Evolutionary conservation across 306 rosid species (phyloP), one percentile per base, ranked within the genome.

Genomic region (Cucurbita argyrosperma): DNA sequence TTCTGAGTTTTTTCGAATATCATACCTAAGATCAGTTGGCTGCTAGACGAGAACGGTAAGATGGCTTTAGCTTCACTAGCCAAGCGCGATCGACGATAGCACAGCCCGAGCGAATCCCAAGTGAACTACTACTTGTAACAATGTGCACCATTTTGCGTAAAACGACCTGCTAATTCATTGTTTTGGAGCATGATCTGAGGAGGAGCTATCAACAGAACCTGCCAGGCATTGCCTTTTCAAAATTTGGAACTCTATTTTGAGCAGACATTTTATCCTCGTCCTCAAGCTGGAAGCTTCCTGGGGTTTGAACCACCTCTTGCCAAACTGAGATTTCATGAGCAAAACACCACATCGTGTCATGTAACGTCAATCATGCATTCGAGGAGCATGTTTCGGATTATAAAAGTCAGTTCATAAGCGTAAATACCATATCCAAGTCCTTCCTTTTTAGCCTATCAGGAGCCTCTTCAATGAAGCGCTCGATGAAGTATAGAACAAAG

Each of bases 281-380:
- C 99, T 94, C 89, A 94, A 82, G 79, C 79, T 65, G 43, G 99
- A 94, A 43, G 99, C 99, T 73, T 89, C 96, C 73, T 85, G 85
- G 16, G 97, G 90, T 86, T 78, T 86, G 83, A 94, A 94, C 99
- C 99, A 94, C 82, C 73, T 83, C 86, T 63, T 87, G 58, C 93
- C 87, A 75, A 94, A 91, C 99, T 91, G 90, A 30, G 71, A 76
- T 77, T 77, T 55, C 61, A 49, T 45, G 79, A 70, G 72, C 37
- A 39, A 49, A 43, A 72, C 67, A 68, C 51, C 47, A 72, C 79
- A 47, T 49, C n/a, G 13, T 55, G 19, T 40, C 53, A n/a, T 14
- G 35, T 30, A 30, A 30, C 4, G 39, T 13, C 61, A 37, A 35
- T 37, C 21, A 13, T 30, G 47, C 26, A 38, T n/a, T 46, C 58